Evolutionary conservation across 345 rosid genomes (phyloP), one percentile per base, ranked within the genome.

Genomic region (Hibiscus mutabilis): DNA sequence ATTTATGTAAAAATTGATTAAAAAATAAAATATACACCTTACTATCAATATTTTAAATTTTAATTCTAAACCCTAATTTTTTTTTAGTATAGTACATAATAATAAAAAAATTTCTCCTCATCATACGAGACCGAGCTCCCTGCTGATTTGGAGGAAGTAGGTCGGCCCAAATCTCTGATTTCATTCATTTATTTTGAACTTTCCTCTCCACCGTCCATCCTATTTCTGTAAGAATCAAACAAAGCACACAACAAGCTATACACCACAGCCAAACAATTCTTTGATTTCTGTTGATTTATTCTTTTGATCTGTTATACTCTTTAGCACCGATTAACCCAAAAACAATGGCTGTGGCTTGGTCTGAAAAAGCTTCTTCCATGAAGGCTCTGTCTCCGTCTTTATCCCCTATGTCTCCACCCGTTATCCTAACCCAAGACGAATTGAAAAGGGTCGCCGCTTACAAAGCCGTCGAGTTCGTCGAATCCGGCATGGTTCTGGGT

Each of bases 401-500:
- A 29, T 72, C 60, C 19, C 52, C 70, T 35, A 22, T 64, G 21
- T 63, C 75, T 47, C 70, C 70, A 1, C 76, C 76, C 12, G 76
- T 64, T 3, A 24, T 73, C 10, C 13, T 73, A 40, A 52, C 76
- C 40, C 76, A 73, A 51, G 76, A 73, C 70, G 76, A 73, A 47
- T 31, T 73, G 9, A 73, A 73, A 58, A 73, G 40, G 56, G 64
- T 73, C 11, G 76, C 76, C 8, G 76, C 98, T 35, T 87, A 86
- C 85, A 90, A 90, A 70, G 99, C 99, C 31, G 99, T 92, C 4
- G 97, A 92, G 66, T 92, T 79, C 73, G 97, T 95, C 22, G 77
- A 86, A 73, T 95, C 99, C 59, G 99, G 99, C n/a, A 95, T 95
- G 99, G 97, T 95, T 63, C 79, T 92, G 16, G 99, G 96, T 35